phyloP scores from a whole-genome alignment of 176 grass and related monocot genomes.

The Themeda triandra region DNA sequence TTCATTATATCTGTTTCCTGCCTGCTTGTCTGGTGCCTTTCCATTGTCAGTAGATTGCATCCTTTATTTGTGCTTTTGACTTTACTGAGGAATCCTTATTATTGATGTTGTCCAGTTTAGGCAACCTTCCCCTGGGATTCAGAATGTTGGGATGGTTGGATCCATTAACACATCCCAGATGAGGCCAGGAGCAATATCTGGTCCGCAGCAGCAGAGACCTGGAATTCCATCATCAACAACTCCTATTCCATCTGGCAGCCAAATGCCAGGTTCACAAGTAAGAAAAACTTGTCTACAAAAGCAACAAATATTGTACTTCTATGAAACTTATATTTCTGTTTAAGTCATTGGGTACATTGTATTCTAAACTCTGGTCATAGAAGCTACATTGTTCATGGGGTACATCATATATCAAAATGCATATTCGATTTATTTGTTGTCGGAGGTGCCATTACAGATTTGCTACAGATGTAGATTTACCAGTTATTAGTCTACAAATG shows the following conservation, averaged over 20 bases:
- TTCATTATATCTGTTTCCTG: neutral
- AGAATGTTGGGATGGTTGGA: slow-evolving; percentile 79
- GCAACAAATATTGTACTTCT: neutral
- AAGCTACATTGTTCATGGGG: slow-evolving; percentile 3
- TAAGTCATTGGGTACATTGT: neutral
- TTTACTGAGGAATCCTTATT: slow-evolving; percentile 8
- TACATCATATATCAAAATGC: too few relatives aligned
- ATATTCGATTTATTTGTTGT: neutral
- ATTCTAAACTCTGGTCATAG: neutral
- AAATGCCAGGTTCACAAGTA: slow-evolving; percentile 69
- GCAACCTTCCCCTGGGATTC: slow-evolving; percentile 68
- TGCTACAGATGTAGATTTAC: neutral
- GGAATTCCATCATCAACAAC: slow-evolving; percentile 47
- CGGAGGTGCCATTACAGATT: neutral
- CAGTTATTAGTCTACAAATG: slow-evolving; percentile 3
- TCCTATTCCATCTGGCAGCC: slow-evolving; percentile 58
- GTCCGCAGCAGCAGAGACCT: slow-evolving; percentile 59
- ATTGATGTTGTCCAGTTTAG: slow-evolving; percentile 59
- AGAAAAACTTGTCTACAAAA: slow-evolving; percentile 21
- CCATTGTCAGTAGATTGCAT: neutral
- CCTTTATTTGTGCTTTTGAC: neutral
- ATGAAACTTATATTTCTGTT: slow-evolving; percentile 6
- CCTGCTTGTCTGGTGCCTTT: neutral
- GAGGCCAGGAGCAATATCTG: slow-evolving; percentile 46
- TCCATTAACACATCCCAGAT: slow-evolving; percentile 64